A percentile compares a stretch with the other conserved stretches of the same genome.
Evolutionary conservation across 257 asterid species (phyloP).

Genomic region (Gynochthodes officinalis): DNA sequence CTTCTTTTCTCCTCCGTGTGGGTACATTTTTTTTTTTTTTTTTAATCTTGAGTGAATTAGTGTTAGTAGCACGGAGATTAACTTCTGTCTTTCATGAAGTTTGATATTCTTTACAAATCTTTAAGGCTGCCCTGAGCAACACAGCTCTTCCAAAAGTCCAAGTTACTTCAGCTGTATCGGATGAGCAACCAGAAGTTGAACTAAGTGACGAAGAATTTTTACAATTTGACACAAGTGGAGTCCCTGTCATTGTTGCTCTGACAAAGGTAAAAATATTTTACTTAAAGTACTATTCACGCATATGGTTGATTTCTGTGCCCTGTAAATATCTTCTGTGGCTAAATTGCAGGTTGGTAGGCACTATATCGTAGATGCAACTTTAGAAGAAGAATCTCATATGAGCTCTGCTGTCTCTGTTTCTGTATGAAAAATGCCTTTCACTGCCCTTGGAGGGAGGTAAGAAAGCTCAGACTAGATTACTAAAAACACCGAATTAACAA

Average conservation of each 20-base stretch:
- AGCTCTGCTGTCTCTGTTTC: conserved; percentile 83
- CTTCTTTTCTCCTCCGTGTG: background rate
- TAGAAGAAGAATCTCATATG: conserved; percentile 95
- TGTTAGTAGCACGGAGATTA: background rate
- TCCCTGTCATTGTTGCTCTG: conserved; percentile 76
- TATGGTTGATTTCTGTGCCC: background rate
- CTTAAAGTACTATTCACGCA: background rate
- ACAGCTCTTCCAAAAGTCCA: conserved; percentile 81
- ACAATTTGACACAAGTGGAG: conserved; percentile 70
- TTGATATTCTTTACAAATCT: conserved; percentile 8
- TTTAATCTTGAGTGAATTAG: background rate
- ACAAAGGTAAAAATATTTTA: conserved; percentile 80
- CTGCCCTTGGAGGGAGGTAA: background rate
- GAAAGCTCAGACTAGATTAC: background rate
- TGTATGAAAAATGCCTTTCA: conserved; percentile 7
- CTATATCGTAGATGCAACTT: conserved; percentile 79
- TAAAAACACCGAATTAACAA: background rate
- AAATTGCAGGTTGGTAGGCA: conserved; percentile 68
- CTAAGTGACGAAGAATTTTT: conserved; percentile 78
- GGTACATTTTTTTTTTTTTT: background rate
- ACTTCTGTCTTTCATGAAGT: background rate
- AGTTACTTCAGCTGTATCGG: conserved; percentile 51
- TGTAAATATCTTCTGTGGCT: background rate
- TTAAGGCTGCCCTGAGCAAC: conserved; percentile 80
- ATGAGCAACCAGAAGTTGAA: conserved; percentile 78